Evolutionary conservation across 2,329 filamentous ascomycete genomes (phyloP).

Genomic region (Tolypocladium nubicola): DNA sequence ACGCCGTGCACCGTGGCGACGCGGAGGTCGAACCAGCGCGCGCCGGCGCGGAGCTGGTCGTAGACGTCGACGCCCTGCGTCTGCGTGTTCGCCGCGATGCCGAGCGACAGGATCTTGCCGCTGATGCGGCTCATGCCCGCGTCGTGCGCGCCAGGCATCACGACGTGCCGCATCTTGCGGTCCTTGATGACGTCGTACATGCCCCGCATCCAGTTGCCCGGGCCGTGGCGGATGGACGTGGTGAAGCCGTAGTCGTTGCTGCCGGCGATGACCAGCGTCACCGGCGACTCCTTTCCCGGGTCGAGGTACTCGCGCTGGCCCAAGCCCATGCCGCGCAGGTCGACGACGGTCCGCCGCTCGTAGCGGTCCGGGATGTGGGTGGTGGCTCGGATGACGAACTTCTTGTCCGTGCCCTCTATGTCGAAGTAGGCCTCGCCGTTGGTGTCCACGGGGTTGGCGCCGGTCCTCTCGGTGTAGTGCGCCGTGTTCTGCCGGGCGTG

Average conservation of each 20-base stretch:
- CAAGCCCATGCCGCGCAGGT: constrained; percentile 18
- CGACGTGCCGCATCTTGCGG: constrained; percentile 31
- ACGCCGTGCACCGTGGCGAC: constrained; percentile 20
- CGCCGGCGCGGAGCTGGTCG: constrained; percentile 32
- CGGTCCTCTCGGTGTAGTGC: constrained; percentile 11
- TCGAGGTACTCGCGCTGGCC: constrained; percentile 22
- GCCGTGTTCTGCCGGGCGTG: constrained; percentile 17
- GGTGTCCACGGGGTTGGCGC: constrained; percentile 10
- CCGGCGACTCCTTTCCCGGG: constrained; percentile 16
- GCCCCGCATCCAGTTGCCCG: constrained; percentile 20
- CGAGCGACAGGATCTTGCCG: constrained; percentile 20
- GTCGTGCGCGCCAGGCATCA: constrained; percentile 38
- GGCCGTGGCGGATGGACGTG: constrained; percentile 16
- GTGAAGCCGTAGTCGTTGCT: constrained; percentile 14
- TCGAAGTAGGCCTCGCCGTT: constrained; percentile 21
- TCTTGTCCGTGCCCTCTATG: constrained; percentile 17
- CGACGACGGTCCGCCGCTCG: constrained; percentile 15
- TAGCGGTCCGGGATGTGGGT: constrained; percentile 17
- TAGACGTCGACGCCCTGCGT: constrained; percentile 34
- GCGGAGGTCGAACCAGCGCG: constrained; percentile 37
- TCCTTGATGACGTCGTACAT: constrained; percentile 21
- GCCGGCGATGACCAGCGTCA: constrained; percentile 23
- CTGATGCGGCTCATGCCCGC: constrained; percentile 35
- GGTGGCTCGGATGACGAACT: constrained; percentile 17
- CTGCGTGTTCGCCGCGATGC: constrained; percentile 28